Evolutionary conservation across 371 early-diverging fungal species (phyloP).

Genomic region (Mortierella sp.): DNA sequence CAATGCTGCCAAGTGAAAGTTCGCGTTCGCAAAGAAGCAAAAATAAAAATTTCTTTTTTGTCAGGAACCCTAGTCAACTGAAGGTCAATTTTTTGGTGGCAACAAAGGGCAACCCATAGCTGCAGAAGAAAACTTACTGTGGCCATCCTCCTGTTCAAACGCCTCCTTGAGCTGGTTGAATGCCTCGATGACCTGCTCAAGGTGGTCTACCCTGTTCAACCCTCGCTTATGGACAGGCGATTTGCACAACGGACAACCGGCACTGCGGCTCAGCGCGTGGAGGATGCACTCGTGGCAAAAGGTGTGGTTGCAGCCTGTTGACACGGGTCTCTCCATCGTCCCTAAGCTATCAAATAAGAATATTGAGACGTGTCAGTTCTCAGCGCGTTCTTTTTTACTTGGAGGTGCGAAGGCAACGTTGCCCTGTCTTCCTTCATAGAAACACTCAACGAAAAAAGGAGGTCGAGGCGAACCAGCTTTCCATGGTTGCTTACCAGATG

Average conservation of each 20-base stretch:
- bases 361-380: neutral
- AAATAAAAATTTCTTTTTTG: neutral
- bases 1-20: conserved; percentile 19
- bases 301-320: conserved; percentile 53
- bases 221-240: conserved; percentile 37
- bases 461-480: neutral
- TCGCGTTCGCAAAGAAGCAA: neutral
- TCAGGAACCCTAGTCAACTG: neutral
- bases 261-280: conserved; percentile 31
- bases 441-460: neutral
- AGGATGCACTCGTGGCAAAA: conserved; percentile 52
- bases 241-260: conserved; percentile 56
- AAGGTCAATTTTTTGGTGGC: conserved; percentile 18
- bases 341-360: conserved; percentile 24
- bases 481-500: conserved; percentile 38
- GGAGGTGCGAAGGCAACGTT: too few relatives aligned
- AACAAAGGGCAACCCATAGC: neutral
- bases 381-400: neutral
- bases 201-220: conserved; percentile 34
- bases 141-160: conserved; percentile 36
- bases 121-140: conserved; percentile 14
- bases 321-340: conserved; percentile 40
- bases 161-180: conserved; percentile 38
- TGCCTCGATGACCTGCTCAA: conserved; percentile 32
- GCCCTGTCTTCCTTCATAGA: neutral